phyloP scores from a whole-genome alignment of 1,139 yeast genomes.

The Pneumocystis sp. region DNA sequence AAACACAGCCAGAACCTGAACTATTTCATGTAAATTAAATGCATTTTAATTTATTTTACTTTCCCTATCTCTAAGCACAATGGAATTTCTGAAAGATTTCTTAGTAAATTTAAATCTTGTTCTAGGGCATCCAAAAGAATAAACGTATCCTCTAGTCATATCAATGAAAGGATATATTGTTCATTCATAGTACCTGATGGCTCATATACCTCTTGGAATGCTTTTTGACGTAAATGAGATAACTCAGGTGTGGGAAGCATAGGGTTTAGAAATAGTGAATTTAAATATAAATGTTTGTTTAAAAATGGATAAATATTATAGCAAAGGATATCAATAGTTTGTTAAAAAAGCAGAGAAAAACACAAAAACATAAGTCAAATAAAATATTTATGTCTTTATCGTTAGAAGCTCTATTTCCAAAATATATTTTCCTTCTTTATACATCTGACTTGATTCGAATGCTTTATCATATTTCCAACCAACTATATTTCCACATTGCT shows the following conservation, averaged over 20 bases:
- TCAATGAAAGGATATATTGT: neutral
- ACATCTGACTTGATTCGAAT: conserved; percentile 39
- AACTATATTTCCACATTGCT: conserved; percentile 43
- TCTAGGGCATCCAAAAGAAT: conserved; percentile 13
- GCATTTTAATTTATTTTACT: neutral
- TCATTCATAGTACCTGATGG: conserved; percentile 5
- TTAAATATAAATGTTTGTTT: neutral
- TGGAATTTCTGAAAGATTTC: neutral
- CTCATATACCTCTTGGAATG: conserved; percentile 10
- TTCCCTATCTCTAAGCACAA: neutral
- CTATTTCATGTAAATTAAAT: neutral
- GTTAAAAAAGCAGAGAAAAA: neutral
- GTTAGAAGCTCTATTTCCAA: conserved; percentile 34
- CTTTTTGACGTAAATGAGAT: conserved; percentile 8
- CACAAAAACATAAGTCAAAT: neutral
- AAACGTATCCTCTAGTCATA: conserved; percentile 10
- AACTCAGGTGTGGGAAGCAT: conserved; percentile 13
- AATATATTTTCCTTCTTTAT: conserved; percentile 68
- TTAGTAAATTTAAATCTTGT: conserved; percentile 6
- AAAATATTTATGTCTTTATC: neutral
- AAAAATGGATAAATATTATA: neutral
- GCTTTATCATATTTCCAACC: conserved; percentile 74
- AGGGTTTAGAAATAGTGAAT: neutral
- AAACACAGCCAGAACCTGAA: conserved; percentile 12
- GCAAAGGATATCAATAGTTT: neutral